Base-by-base conservation (phyloP, 352 stramenopile genomes). In the Achlya hypogyna region DNA sequence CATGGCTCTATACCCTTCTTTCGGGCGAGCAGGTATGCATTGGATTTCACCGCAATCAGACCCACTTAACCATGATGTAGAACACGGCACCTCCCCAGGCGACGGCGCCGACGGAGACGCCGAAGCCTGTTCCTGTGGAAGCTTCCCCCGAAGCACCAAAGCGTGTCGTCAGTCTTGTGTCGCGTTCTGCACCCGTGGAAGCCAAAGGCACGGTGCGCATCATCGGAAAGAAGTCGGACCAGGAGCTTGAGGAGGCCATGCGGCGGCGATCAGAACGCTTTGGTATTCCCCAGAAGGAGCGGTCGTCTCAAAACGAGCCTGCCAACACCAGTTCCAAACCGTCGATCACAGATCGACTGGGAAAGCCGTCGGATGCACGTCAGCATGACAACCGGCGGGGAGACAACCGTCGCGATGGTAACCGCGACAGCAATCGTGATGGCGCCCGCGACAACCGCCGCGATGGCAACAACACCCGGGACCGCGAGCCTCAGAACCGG, bases 251-350 rank as follows among this genome's bases (percentile, higher is more conserved):
- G 29, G 80, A 89, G 27, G 71, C 84, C 22, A 77, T 93, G 25
- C 80, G 80, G 20, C 78, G 79, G 43, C 81, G 84, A n/a, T 89
- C 84, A 65, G 79, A 89, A 69, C 77, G 84, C 23, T 93, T 93
- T 67, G 84, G 84, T 2, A 68, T 75, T 49, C 53, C 53, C 18
- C 25, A 62, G 20, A 62, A 62, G 53, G 38, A 62, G 29, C 25
- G 23, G 2, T 3, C 38, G 2, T 45, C 38, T 20, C 25, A 62
- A n/a, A 49, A 43, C 35, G n/a, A 62, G 35, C 52, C 52, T 12
- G n/a, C 18, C 9, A 29, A 32, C 4, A 22, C 51, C 14, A 43
- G 38, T 3, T 45, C 25, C 27, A 62, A 62, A 25, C 31, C 34
- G 14, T 62, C 53, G n/a, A 62, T 62, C 53, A 62, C 53, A 9